Percentiles rank a stretch among this genome's conserved stretches.
These are phyloP conservation scores for Debaryomycetaceae sp. DNA, from an alignment of 1,139 yeast species.

Conservation along the genomic window DNA sequence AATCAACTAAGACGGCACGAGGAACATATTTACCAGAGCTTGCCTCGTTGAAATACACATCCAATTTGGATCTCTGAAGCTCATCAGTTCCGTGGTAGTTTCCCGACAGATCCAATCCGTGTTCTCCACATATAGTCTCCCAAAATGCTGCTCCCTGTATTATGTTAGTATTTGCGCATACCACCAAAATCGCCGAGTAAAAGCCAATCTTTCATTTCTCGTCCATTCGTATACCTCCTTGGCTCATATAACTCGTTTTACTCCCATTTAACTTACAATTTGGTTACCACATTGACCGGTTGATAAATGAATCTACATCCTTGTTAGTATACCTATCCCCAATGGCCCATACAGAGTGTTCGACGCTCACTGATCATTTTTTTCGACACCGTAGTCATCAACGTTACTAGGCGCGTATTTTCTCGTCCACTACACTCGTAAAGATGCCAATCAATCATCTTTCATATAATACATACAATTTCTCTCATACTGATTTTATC, in stretches of 20 bases:
- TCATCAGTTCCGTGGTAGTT: slow-evolving; percentile 67
- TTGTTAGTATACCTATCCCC: not conserved
- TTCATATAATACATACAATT: slow-evolving; percentile 42
- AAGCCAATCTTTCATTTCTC: not conserved
- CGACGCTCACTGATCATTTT: not conserved
- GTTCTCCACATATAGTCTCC: slow-evolving; percentile 97
- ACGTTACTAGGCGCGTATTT: slow-evolving; percentile 2
- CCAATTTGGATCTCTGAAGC: slow-evolving; percentile 57
- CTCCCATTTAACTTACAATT: slow-evolving; percentile 53
- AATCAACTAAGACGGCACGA: slow-evolving; percentile 86
- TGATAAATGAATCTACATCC: slow-evolving; percentile 80
- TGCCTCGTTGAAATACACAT: slow-evolving; percentile 57
- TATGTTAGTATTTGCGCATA: slow-evolving; percentile 7
- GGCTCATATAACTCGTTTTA: not conserved
- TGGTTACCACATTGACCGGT: slow-evolving; percentile 99
- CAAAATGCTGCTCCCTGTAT: slow-evolving; percentile 91
- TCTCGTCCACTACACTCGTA: too few species aligned
- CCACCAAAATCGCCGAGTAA: not conserved
- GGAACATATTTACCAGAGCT: slow-evolving; percentile 86
- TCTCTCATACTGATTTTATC: slow-evolving; percentile 47
- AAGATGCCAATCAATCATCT: too few species aligned
- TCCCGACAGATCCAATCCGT: slow-evolving; percentile 86
- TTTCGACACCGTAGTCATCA: not conserved
- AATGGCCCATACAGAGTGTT: not conserved
- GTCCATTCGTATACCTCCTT: not conserved